Conservation (phyloP, 169 alveolate genomes). For the Cryptosporidium canis region DNA sequence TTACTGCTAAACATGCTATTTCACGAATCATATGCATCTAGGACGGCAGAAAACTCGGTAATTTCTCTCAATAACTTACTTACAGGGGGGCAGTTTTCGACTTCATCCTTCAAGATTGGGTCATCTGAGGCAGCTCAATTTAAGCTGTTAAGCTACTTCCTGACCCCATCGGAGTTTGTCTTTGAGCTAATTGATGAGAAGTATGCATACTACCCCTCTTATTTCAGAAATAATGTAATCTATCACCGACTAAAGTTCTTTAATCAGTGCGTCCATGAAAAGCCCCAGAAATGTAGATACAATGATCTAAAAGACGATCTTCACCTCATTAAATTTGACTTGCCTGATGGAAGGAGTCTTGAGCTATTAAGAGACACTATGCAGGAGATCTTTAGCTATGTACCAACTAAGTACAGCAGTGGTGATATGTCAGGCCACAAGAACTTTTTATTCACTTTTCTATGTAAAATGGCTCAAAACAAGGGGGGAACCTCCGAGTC, state of each 20-base stretch:
- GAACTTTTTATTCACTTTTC: background rate
- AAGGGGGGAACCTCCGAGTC: conserved; percentile 6
- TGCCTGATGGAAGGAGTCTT: conserved; percentile 57
- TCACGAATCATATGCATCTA: conserved; percentile 39
- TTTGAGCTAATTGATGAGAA: conserved; percentile 26
- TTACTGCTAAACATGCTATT: conserved; percentile 33
- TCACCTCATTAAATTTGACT: conserved; percentile 18
- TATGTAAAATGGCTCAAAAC: conserved; percentile 6
- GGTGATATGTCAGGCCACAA: background rate
- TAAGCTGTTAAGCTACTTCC: background rate
- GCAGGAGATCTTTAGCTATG: conserved; percentile 32
- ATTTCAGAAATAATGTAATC: conserved; percentile 1
- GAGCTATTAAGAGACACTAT: conserved; percentile 42
- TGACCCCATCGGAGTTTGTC: conserved; percentile 30
- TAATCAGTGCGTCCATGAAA: background rate
- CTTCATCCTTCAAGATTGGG: background rate
- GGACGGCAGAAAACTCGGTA: conserved; percentile 44
- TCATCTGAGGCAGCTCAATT: background rate
- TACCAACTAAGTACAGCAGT: conserved; percentile 10
- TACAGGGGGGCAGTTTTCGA: background rate
- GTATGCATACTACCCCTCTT: background rate
- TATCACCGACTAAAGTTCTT: conserved; percentile 6
- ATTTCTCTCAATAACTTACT: conserved; percentile 33
- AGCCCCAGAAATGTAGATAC: background rate
- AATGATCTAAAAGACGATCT: conserved; percentile 9